phyloP scores from a whole-genome alignment of 768 basidiomycete species.

The Roridomyces roridus region DNA sequence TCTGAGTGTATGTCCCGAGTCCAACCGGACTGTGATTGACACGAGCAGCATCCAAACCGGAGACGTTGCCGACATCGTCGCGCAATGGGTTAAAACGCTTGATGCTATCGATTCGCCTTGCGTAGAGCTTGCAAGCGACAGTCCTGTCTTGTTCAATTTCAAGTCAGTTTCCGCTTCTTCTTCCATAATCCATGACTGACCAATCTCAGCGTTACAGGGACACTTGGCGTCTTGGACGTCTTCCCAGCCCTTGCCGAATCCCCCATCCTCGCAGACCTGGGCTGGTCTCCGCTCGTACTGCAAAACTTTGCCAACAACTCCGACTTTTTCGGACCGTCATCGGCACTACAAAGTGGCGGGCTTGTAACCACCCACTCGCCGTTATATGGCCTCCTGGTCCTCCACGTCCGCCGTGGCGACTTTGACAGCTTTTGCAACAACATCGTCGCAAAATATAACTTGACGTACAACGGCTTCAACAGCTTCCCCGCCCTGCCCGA shows the following conservation, averaged over 20 bases:
- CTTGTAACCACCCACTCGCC: conserved; percentile 25
- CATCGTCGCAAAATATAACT: conserved; percentile 45
- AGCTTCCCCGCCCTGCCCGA: conserved; percentile 57
- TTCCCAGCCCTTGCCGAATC: conserved; percentile 52
- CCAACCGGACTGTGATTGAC: conserved; percentile 13
- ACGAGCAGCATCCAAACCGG: background rate
- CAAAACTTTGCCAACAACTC: conserved; percentile 53
- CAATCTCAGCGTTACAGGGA: conserved; percentile 55
- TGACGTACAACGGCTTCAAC: conserved; percentile 59
- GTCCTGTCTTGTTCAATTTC: conserved; percentile 17
- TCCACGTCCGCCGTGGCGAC: conserved; percentile 66
- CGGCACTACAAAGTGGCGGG: conserved; percentile 6
- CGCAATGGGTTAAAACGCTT: conserved; percentile 7
- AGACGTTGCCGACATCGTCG: conserved; percentile 4
- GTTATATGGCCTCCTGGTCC: conserved; percentile 56
- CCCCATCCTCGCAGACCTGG: conserved; percentile 56
- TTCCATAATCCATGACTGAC: too few relatives aligned
- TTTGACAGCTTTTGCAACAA: conserved; percentile 52
- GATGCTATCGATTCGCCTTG: conserved; percentile 6
- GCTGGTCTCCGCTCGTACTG: conserved; percentile 68
- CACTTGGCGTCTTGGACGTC: conserved; percentile 48
- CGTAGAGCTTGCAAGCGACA: conserved; percentile 11
- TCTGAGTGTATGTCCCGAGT: conserved; percentile 47
- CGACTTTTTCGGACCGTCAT: conserved; percentile 41
- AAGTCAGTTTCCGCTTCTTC: background rate